Evolutionary conservation across 2,329 filamentous ascomycete genomes (phyloP), one percentile per base, ranked within the genome.

Genomic region (Fusarium sp.): DNA sequence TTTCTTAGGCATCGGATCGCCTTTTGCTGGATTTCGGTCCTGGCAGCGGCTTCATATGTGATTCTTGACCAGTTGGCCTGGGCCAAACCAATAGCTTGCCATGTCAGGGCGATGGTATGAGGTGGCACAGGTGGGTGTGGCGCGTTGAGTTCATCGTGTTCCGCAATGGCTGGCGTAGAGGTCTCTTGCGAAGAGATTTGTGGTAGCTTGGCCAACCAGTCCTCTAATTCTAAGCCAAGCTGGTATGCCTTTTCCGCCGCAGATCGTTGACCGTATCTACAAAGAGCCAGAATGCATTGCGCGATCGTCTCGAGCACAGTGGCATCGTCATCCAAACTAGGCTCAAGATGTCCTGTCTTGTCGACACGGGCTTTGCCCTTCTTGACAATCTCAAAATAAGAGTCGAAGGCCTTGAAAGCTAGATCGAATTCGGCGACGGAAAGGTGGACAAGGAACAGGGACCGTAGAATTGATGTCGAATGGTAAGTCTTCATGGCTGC

Each of bases 401-500:
- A 94, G 77, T 97, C 92, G 67, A 97, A 92, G 1, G 96, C 92
- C 76, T 94, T 94, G 77, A 97, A 90, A 2, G 94, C 94, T 49
- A 98, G 83, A 57, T 97, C 93, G 70, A 97, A 98, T 72, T 99
- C 95, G 10, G 94, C 93, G 18, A 97, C 84, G 4, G 93, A 88
- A 18, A 95, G 84, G 77, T 99, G 96, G 3, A 97, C 91, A 12
- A 89, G 91, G 76, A 98, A 98, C 1, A 99, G 84, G 73, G 94
- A 88, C 60, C 95, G 87, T 31, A 99, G 82, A 65, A 98, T 92
- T 11, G 93, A 84, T 2, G 95, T 97, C 2, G 96, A 99, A 79
- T 99, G 96, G 75, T 96, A 99, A 0, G 94, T 97, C 79, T 96
- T 97, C 11, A 92, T 93, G 9, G 95, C 93, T 23, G 94, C 93